Base-by-base conservation (phyloP, 441 rosid species). In the Erodium trifolium region DNA sequence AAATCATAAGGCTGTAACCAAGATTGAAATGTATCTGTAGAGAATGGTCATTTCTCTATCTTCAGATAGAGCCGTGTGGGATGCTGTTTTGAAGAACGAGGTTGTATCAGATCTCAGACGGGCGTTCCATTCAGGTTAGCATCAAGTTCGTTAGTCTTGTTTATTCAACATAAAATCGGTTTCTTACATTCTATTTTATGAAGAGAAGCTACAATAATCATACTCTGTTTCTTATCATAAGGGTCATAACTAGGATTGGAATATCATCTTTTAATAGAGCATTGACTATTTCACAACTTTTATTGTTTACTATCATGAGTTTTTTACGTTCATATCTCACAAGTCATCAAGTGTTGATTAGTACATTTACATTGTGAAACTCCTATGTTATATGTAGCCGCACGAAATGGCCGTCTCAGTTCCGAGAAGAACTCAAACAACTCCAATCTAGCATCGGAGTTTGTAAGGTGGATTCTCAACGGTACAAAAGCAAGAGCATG, bases 1-100 rank as follows among this genome's bases (percentile, higher is more conserved):
- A 23, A 2, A 23, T 23, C 27, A 23, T 23, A 23, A 23, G 27
- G 27, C 27, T 2, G 27, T 23, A 23, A 23, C 27, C 2, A 23
- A 23, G 27, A 23, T 23, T 23, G 27, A 23, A 23, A 23, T 23
- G 27, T 23, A 43, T 66, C 62, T 71, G 78, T 83, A 92, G 98
- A 87, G 80, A 78, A 94, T 90, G 94, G 99, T 94, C 23, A 37
- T 84, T 72, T 90, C 99, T 0, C 66, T 93, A 73, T 80, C 96
- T 63, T 88, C 97, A 8, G 99, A 93, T 70, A 78, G 51, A 74
- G 88, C 91, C 78, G 93, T 93, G 19, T 91, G 97, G 96, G 79
- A 87, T 79, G 98, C 97, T 35, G 95, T 93, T 75, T 71, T 89
- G 84, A 89, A 80, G 65, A 89, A 93, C 72, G 86, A 85, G 11